Conservation (phyloP, 345 rosid species). For the Clarkia xantiana region DNA sequence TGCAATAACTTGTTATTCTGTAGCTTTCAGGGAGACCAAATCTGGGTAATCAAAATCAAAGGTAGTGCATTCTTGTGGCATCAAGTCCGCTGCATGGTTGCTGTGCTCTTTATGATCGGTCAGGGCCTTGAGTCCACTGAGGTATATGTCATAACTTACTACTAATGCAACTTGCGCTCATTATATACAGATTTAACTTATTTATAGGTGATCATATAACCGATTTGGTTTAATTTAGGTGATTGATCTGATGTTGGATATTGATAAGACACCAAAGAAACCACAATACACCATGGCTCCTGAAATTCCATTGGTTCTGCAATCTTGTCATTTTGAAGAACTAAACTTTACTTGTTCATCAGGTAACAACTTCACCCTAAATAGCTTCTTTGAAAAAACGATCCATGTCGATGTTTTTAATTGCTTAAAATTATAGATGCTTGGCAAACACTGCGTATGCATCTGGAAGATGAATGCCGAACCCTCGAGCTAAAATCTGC, state of each 20-base stretch:
- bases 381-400: not conserved
- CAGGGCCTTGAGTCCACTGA: conserved; percentile 67
- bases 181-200: not conserved
- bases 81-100: conserved; percentile 86
- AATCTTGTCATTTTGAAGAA: conserved; percentile 57
- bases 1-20: conserved; percentile 8
- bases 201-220: not conserved
- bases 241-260: conserved; percentile 61
- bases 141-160: conserved; percentile 28
- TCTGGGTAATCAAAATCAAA: conserved; percentile 48
- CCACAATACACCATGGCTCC: conserved; percentile 81
- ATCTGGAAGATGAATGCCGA: conserved; percentile 50
- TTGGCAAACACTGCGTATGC: conserved; percentile 32
- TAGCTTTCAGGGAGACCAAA: conserved; percentile 57
- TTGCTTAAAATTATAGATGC: conserved; percentile 45
- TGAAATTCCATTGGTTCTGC: conserved; percentile 72
- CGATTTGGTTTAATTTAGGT: conserved; percentile 18
- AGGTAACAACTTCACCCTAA: conserved; percentile 28
- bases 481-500: conserved; percentile 56
- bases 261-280: conserved; percentile 41
- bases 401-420: not conserved
- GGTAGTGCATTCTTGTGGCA: conserved; percentile 97
- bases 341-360: conserved; percentile 58
- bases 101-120: conserved; percentile 87
- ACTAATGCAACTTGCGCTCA: not conserved